Evolutionary conservation across 2,329 filamentous ascomycete genomes (phyloP), one percentile per base, ranked within the genome.

Genomic region (Bipolaris sorokiniana): DNA sequence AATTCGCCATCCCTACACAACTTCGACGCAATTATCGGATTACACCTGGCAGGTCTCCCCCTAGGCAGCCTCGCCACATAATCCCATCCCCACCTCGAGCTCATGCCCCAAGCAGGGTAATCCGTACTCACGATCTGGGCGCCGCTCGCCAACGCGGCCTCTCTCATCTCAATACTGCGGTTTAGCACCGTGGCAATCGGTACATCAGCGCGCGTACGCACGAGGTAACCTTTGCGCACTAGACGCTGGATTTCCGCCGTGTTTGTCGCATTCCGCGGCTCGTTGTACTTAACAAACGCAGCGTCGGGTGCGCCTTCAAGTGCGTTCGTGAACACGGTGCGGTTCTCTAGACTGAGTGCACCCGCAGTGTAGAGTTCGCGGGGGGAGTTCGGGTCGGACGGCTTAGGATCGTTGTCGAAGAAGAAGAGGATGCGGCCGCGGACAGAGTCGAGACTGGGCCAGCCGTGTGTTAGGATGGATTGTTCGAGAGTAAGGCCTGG

Each of bases 111-210:
- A 1, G 64, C 73, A 6, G 80, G 80, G 52, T 78, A 83, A 61
- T 83, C 81, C 0, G 80, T 83, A 31, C 77, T 80, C 1, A 83
- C 79, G 53, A 83, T 73, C 61, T 83, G 82, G 23, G 81, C 81
- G 6, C 80, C 81, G 44, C 80, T 82, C 44, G 70, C 56, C 38
- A 82, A 77, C 1, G 81, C 81, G 10, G 62, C 59, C 1, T 80
- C 78, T 16, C 79, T 70, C 76, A 76, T 79, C 22, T 78, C 79
- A 2, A 71, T 75, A 52, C 80, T 78, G 51, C 72, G 71, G 13
- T 66, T 64, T 16, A 81, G 57, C 5, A 83, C 68, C 0, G 81
- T 83, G 1, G 69, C 70, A 23, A 83, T 70, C 0, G 81, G 80
- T 23, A 77, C 74, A 66, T 84, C 81, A 3, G 80, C 74, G 38